Evolutionary conservation across 2,329 filamentous ascomycete genomes (phyloP).

Genomic region (Leptographium radiaticola): DNA sequence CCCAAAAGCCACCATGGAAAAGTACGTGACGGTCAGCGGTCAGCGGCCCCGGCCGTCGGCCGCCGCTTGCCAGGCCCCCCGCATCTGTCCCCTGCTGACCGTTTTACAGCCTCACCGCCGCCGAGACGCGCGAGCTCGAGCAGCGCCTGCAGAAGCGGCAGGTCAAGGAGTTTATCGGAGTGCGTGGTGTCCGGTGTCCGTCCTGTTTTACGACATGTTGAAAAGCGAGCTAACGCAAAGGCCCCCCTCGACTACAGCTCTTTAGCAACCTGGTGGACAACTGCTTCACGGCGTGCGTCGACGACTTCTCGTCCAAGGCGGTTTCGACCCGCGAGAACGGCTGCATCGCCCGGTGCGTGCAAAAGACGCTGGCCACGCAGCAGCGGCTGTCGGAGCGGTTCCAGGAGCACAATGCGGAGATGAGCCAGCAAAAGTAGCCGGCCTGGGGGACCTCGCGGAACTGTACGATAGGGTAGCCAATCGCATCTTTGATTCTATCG

Average conservation of each 20-base stretch:
- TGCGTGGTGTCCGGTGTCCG: constrained; percentile 35
- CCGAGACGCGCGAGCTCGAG: constrained; percentile 67
- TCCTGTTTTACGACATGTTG: not conserved
- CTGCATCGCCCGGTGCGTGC: constrained; percentile 88
- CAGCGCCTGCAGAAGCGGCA: constrained; percentile 94
- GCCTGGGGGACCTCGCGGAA: not conserved
- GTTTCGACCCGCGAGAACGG: constrained; percentile 77
- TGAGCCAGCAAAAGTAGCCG: constrained; percentile 36
- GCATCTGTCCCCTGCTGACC: constrained; percentile 1
- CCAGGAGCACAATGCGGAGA: constrained; percentile 52
- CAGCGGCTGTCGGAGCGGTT: constrained; percentile 88
- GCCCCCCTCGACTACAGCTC: constrained; percentile 36
- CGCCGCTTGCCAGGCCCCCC: too few species aligned
- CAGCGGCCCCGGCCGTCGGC: too few species aligned
- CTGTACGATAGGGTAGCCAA: not conserved
- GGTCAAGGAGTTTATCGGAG: constrained; percentile 97
- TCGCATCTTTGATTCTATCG: not conserved
- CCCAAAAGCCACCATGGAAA: too few species aligned
- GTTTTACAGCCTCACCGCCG: constrained; percentile 5
- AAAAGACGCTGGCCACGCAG: constrained; percentile 88
- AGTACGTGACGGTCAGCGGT: too few species aligned
- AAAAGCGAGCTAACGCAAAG: too few species aligned
- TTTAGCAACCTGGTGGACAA: constrained; percentile 60
- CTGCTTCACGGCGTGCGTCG: constrained; percentile 96
- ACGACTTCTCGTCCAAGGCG: constrained; percentile 96